Conservation (phyloP, 371 early-diverging fungal species). For the Mucor circinelloides region DNA sequence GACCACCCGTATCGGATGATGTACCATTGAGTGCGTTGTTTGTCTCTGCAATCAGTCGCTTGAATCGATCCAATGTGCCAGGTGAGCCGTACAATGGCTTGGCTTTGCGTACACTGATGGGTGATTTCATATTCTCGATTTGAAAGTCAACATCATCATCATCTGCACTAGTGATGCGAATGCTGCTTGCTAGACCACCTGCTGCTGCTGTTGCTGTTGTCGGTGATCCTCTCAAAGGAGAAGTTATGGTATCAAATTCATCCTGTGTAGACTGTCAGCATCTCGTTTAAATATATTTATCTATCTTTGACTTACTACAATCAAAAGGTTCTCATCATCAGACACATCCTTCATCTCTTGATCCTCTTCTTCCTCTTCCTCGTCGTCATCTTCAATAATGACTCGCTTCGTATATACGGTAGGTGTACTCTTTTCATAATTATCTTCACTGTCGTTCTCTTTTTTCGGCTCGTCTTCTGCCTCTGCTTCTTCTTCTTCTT, state of each 20-base stretch:
- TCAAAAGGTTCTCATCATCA: constrained; percentile 13
- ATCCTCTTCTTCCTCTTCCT: constrained; percentile 12
- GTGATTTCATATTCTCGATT: constrained; percentile 14
- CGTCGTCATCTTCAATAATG: constrained; percentile 21
- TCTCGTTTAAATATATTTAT: no score
- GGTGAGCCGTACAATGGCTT: constrained; percentile 22
- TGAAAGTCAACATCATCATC: constrained; percentile 14
- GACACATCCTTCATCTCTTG: constrained; percentile 10
- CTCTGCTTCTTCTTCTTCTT: constrained; percentile 25
- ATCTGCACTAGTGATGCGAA: constrained; percentile 13
- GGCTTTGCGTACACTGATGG: background rate
- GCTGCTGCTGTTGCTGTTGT: background rate
- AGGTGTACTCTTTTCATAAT: constrained; percentile 5
- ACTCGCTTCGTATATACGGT: background rate
- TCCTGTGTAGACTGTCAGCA: background rate
- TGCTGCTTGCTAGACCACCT: constrained; percentile 3
- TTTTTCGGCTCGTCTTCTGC: background rate
- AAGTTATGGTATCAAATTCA: constrained; percentile 9
- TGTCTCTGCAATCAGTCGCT: constrained; percentile 15
- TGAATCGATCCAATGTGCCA: constrained; percentile 15
- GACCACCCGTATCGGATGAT: constrained; percentile 11
- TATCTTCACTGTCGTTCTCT: constrained; percentile 6
- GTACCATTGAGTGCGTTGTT: constrained; percentile 9
- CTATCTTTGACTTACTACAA: constrained; percentile 2
- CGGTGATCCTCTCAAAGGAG: constrained; percentile 4